A percentile compares a stretch with the other conserved stretches of the same genome.
phyloP scores from a whole-genome alignment of 306 rosid genomes.

The Notholithocarpus densiflorus region DNA sequence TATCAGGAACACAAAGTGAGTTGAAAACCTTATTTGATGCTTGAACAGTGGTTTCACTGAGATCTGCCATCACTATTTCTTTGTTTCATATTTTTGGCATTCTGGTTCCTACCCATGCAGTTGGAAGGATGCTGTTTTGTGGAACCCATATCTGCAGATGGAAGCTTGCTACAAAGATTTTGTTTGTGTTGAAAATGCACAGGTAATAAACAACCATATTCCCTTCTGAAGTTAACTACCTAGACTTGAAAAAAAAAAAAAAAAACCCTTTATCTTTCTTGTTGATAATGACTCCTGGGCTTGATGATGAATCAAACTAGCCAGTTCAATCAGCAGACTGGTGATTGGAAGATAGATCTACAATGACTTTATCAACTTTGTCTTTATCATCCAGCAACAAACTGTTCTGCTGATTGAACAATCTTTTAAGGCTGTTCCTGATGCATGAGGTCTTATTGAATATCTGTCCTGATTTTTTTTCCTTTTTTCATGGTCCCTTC shows the following conservation, averaged over 20 bases:
- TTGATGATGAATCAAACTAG: background rate
- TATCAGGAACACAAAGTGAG: constrained; percentile 76
- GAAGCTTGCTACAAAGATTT: constrained; percentile 92
- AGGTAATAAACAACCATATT: constrained; percentile 50
- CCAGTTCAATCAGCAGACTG: background rate
- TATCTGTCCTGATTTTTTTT: constrained; percentile 24
- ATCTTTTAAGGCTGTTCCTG: constrained; percentile 2
- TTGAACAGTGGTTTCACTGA: constrained; percentile 21
- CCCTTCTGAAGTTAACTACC: background rate
- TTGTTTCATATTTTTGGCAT: constrained; percentile 9
- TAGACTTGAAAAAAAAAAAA: background rate
- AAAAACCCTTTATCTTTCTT: background rate
- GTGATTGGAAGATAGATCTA: background rate
- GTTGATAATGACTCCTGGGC: background rate
- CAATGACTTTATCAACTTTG: background rate
- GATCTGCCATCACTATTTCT: background rate
- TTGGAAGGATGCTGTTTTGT: constrained; percentile 94
- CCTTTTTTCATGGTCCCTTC: constrained; percentile 29
- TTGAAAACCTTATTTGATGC: constrained; percentile 14
- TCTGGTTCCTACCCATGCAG: constrained; percentile 37
- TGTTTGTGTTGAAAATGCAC: constrained; percentile 95
- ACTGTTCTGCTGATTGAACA: constrained; percentile 13
- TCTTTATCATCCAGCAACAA: background rate
- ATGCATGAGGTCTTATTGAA: background rate
- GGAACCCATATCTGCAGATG: constrained; percentile 92